Evolutionary conservation across 129 eudicot species (phyloP), one percentile per base, ranked within the genome.

Genomic region (Ambrosia trifida): DNA sequence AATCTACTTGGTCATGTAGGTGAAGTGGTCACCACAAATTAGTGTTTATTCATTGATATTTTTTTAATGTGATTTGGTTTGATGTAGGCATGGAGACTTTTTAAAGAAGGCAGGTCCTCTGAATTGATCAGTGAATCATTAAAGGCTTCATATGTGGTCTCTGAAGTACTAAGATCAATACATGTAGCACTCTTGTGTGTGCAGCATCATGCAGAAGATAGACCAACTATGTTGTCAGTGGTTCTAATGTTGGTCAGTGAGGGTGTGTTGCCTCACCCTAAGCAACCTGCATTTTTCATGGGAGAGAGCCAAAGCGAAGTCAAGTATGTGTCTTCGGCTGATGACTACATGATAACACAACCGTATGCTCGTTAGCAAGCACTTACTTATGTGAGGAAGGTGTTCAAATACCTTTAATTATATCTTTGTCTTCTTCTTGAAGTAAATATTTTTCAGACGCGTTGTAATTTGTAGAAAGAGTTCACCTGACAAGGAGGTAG

Each of bases 161-260:
- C 49, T 31, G 64, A 66, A 62, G 70, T 70, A 51, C 35, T 62
- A 18, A 50, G 86, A 64, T 30, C 60, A 11, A 74, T 82, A 63
- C 80, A 74, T 60, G 73, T 78, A 3, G 89, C 75, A 17, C 41
- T 87, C 8, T 60, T 87, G 38, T 84, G 89, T 36, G 85, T 84
- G 38, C 94, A 84, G 46, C 72, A 77, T 67, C 75, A 64, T 52
- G 78, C 83, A 12, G 70, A 78, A 66, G 82, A 87, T 41, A 79
- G 94, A 52, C 87, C 89, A 56, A 45, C 63, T 11, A 84, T 82
- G 85, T 69, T 83, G 51, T 67, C 85, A 1, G 93, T 87, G 40
- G 68, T 84, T 19, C 24, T 68, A 30, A 87, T 81, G 89, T 7
- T 87, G 30, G 61, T 67, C 8, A 75, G 64, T 19, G 87, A 84